Evolutionary conservation across 1,284 basidiomycete genomes (phyloP).

Genomic region (Leucoagaricus sp.): DNA sequence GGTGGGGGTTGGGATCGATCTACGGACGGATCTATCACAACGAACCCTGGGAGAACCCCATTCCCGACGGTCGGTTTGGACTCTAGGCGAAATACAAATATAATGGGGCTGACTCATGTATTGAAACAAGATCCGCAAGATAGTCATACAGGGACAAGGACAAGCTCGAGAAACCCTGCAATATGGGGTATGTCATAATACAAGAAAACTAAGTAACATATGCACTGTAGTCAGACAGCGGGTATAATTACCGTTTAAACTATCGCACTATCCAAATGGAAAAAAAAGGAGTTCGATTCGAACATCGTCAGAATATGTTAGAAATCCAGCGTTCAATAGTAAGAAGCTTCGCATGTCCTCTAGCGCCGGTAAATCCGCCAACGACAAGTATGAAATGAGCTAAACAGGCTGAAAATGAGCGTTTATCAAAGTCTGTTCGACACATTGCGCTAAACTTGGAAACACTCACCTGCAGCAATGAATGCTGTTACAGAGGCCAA

Average conservation of each 20-base stretch:
- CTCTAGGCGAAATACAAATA: too few relatives aligned
- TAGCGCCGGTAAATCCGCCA: constrained; percentile 50
- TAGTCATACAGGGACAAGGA: too few relatives aligned
- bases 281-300: background rate
- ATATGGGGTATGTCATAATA: too few relatives aligned
- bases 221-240: background rate
- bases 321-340: constrained; percentile 43
- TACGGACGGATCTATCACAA: too few relatives aligned
- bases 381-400: constrained; percentile 52
- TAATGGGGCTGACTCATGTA: too few relatives aligned
- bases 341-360: constrained; percentile 48
- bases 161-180: too few relatives aligned
- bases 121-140: too few relatives aligned
- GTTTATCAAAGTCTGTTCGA: background rate
- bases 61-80: too few relatives aligned
- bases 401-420: constrained; percentile 38
- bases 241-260: background rate
- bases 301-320: constrained; percentile 16
- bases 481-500: constrained; percentile 45
- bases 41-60: background rate
- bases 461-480: constrained; percentile 42
- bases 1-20: too few relatives aligned
- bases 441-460: background rate
- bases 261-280: background rate
- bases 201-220: too few relatives aligned